Evolutionary conservation across 176 grass and related monocot genomes (phyloP), one percentile per base, ranked within the genome.

Genomic region (Cenchrus americanus): DNA sequence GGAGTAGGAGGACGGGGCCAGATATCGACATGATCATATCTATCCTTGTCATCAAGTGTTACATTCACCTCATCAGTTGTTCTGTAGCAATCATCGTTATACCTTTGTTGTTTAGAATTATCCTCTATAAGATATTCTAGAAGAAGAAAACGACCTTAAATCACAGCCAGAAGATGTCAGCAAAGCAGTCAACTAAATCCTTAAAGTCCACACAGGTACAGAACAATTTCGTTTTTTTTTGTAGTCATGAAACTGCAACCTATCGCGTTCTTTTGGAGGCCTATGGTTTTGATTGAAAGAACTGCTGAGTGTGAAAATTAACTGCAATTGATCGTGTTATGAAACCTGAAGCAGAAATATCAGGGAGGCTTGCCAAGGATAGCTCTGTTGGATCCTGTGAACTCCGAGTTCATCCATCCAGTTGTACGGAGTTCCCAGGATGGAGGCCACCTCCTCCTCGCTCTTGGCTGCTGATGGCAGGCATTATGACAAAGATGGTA

Each of bases 381-480:
- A 69, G 3, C 66, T 44, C 21, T 69, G 9, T 69, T 43, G 9
- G 66, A 69, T 69, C n/a, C 66, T 69, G 66, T 46, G 18, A 69
- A n/a, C 19, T 69, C 66, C 9, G 18, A 40, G 21, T 69, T 69
- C 66, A 10, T 69, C 66, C 66, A 10, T 69, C 66, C 66, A 69
- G 5, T 46, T 69, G 19, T 21, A 22, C 32, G 9, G 66, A 69
- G 19, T 69, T 42, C 40, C 66, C 43, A 69, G 66, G 40, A 69
- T 69, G 40, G 40, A 69, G 44, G 66, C 66, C 64, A 8, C 32
- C 42, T 44, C 40, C n/a, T 69, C 66, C 40, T 44, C 40, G 40
- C 17, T 44, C 37, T n/a, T 69, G 37, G 9, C 18, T 44, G 66
- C 0, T 44, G 18, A 11, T 46, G 66, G 5, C 14, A 21, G 17